Evolutionary conservation across 345 rosid genomes (phyloP).

Genomic region (Populus tremula): DNA sequence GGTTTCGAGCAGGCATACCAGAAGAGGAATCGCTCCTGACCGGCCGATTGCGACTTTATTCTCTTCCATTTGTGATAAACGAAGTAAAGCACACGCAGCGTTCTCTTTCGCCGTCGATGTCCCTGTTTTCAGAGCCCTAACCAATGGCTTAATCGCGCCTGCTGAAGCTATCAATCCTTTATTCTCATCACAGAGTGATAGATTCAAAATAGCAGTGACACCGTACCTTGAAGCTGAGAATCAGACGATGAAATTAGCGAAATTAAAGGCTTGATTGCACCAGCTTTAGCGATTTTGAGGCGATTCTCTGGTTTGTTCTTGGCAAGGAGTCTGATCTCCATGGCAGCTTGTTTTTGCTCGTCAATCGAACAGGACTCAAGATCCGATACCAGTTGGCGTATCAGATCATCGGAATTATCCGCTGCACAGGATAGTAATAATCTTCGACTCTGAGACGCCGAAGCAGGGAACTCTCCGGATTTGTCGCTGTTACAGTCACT

Average conservation of each 20-base stretch:
- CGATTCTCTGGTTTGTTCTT: slow-evolving; percentile 89
- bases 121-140: slow-evolving; percentile 63
- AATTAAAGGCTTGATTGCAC: slow-evolving; percentile 78
- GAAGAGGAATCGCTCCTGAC: slow-evolving; percentile 78
- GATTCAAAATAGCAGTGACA: slow-evolving; percentile 84
- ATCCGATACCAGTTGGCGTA: slow-evolving; percentile 62
- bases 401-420: slow-evolving; percentile 48
- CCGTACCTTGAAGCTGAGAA: slow-evolving; percentile 80
- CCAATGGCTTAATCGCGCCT: slow-evolving; percentile 87
- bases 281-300: slow-evolving; percentile 71
- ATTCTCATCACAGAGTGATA: slow-evolving; percentile 93
- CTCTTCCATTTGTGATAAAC: slow-evolving; percentile 79
- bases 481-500: slow-evolving; percentile 93
- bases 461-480: slow-evolving; percentile 80
- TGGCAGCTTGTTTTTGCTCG: slow-evolving; percentile 87
- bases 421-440: slow-evolving; percentile 57
- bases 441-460: slow-evolving; percentile 63
- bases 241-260: slow-evolving; percentile 64
- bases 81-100: slow-evolving; percentile 89
- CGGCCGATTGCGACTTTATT: slow-evolving; percentile 83
- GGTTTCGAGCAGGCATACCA: slow-evolving; percentile 59
- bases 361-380: slow-evolving; percentile 75
- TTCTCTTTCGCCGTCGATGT: slow-evolving; percentile 78
- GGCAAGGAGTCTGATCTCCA: slow-evolving; percentile 89
- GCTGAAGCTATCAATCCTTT: slow-evolving; percentile 65